phyloP scores from a whole-genome alignment of 352 stramenopile species.

The Phytophthora uliginosa region DNA sequence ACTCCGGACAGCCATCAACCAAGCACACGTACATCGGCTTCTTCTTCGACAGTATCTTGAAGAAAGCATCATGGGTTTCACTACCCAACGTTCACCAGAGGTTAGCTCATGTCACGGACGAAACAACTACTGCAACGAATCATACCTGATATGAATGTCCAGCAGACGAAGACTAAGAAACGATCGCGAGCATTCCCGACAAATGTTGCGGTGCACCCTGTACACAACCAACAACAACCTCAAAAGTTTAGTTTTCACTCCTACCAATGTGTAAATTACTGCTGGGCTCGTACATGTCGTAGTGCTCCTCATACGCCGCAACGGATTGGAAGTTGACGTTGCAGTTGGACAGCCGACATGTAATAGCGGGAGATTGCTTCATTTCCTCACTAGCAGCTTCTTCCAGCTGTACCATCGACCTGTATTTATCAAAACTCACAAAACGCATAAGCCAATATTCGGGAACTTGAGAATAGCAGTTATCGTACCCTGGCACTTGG shows the following conservation, averaged over 20 bases:
- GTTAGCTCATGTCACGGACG: too few species aligned
- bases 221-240: slow-evolving; percentile 4
- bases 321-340: slow-evolving; percentile 55
- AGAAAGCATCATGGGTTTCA: slow-evolving; percentile 74
- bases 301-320: slow-evolving; percentile 68
- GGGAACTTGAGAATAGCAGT: not conserved
- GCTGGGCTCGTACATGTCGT: slow-evolving; percentile 54
- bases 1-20: slow-evolving; percentile 56
- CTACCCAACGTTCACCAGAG: slow-evolving; percentile 20
- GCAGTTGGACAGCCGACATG: slow-evolving; percentile 59
- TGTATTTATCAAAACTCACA: slow-evolving; percentile 15
- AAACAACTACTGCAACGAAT: not conserved
- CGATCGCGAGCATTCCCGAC: slow-evolving; percentile 55
- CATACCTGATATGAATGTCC: slow-evolving; percentile 61
- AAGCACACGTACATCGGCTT: slow-evolving; percentile 71
- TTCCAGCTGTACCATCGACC: slow-evolving; percentile 34
- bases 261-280: not conserved
- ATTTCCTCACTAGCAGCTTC: slow-evolving; percentile 9
- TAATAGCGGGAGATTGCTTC: slow-evolving; percentile 29
- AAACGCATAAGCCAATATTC: slow-evolving; percentile 6
- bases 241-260: not conserved
- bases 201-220: slow-evolving; percentile 54
- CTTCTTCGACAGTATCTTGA: slow-evolving; percentile 68
- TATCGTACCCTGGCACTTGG: slow-evolving; percentile 37
- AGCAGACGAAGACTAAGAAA: slow-evolving; percentile 63